A percentile compares a stretch with the other conserved stretches of the same genome.
Conservation (phyloP, 306 rosid genomes). For the Dalbergia oliveri region DNA sequence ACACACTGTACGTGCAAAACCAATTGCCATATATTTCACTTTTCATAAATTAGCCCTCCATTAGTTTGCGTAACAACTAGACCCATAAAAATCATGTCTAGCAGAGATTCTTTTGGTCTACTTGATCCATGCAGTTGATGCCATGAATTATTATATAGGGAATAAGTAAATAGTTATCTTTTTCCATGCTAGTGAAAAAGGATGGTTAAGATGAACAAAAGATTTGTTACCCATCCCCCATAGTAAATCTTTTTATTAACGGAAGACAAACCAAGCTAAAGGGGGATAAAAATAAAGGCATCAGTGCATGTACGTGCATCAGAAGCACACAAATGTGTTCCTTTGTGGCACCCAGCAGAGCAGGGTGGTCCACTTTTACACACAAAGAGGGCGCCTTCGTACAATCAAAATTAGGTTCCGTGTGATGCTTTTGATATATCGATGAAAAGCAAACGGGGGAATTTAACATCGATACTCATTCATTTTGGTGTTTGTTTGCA, state of each 20-base stretch:
- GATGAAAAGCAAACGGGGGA: conserved; percentile 40
- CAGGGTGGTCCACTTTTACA: conserved; percentile 45
- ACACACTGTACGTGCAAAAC: not conserved
- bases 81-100: not conserved
- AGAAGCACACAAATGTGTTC: conserved; percentile 31
- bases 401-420: conserved; percentile 41
- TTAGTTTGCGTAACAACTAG: not conserved
- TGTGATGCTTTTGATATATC: conserved; percentile 26
- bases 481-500: not conserved
- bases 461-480: not conserved
- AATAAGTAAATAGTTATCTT: not conserved
- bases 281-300: not conserved
- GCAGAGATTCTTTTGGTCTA: not conserved
- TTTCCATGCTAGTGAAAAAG: no score
- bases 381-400: conserved; percentile 19
- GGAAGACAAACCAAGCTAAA: not conserved
- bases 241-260: not conserved
- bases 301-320: not conserved
- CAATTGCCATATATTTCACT: not conserved
- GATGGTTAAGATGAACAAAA: not conserved
- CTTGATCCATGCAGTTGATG: conserved; percentile 6
- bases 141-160: not conserved
- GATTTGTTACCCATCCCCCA: not conserved
- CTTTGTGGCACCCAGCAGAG: conserved; percentile 47
- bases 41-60: not conserved